Percentiles rank a stretch among this genome's conserved stretches.
These are phyloP conservation scores for Trichoderma reesei DNA, from an alignment of 495 filamentous ascomycete genomes.

Conservation along the genomic window DNA sequence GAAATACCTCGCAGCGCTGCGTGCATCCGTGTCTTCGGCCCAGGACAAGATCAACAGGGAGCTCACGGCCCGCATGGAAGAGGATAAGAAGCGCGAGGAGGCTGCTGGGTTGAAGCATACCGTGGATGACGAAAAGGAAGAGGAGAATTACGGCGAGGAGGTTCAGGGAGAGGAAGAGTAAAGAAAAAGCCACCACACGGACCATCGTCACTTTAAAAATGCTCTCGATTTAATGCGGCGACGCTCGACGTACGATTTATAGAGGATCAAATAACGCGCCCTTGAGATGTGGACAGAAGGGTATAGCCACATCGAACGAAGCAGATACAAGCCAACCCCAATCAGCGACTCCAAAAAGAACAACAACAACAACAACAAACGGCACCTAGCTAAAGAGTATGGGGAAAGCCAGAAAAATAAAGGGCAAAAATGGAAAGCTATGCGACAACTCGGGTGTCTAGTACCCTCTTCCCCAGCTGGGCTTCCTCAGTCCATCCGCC, in stretches of 20 bases:
- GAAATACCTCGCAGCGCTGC: conserved; percentile 56
- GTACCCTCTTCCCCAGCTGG: conserved; percentile 10
- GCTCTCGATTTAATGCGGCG: not conserved
- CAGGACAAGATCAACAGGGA: conserved; percentile 74
- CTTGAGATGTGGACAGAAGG: not conserved
- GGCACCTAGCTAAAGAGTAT: not conserved
- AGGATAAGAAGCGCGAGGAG: conserved; percentile 52
- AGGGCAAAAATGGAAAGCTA: not conserved
- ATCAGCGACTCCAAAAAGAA: not conserved
- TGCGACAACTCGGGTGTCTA: not conserved
- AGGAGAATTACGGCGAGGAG: conserved; percentile 83
- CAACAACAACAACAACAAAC: not conserved
- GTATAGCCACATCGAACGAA: conserved; percentile 5
- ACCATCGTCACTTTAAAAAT: not conserved
- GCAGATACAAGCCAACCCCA: conserved; percentile 1
- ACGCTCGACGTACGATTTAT: not conserved
- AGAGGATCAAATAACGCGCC: not conserved
- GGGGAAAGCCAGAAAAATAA: not conserved
- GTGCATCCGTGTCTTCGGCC: conserved; percentile 45
- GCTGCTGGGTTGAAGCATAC: conserved; percentile 21
- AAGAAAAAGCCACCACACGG: too few relatives aligned
- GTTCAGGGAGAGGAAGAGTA: conserved; percentile 41
- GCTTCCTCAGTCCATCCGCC: conserved; percentile 13
- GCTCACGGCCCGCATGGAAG: conserved; percentile 80
- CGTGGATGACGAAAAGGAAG: conserved; percentile 42